phyloP scores from a whole-genome alignment of 305 asterid genomes.

The Fraxinus ornus region DNA sequence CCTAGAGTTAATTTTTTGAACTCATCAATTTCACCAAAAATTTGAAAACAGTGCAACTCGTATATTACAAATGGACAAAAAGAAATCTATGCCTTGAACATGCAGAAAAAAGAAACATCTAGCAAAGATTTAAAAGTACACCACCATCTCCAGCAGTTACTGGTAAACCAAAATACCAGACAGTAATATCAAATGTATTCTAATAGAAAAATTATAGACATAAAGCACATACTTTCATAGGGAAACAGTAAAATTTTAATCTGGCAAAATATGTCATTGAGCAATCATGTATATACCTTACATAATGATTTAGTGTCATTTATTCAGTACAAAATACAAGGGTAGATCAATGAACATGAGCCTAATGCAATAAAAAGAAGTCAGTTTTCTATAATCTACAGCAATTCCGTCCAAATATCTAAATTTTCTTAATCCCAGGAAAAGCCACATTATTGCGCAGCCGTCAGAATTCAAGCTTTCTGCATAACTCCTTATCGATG shows the following conservation, averaged over 20 bases:
- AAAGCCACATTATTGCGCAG: not conserved
- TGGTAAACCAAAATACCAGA: not conserved
- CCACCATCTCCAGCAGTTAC: not conserved
- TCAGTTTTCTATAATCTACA: not conserved
- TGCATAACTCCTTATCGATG: constrained; percentile 43
- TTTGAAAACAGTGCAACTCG: not conserved
- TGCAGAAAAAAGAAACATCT: not conserved
- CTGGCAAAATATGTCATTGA: not conserved
- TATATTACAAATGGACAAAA: not conserved
- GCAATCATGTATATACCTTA: not conserved
- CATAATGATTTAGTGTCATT: not conserved
- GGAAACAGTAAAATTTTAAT: not conserved
- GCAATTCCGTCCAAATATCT: not conserved
- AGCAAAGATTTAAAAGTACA: not conserved
- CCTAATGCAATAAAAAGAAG: not conserved
- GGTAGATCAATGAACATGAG: not conserved
- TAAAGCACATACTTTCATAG: not conserved
- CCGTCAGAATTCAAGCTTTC: constrained; percentile 46
- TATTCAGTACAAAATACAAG: not conserved
- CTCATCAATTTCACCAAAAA: not conserved
- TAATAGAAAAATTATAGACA: not conserved
- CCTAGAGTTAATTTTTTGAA: not conserved
- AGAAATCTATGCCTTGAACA: not conserved
- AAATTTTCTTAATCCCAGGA: not conserved
- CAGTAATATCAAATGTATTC: not conserved